Evolutionary conservation across 768 basidiomycete genomes (phyloP).

Genomic region (Erythrobasidium yunnanense): DNA sequence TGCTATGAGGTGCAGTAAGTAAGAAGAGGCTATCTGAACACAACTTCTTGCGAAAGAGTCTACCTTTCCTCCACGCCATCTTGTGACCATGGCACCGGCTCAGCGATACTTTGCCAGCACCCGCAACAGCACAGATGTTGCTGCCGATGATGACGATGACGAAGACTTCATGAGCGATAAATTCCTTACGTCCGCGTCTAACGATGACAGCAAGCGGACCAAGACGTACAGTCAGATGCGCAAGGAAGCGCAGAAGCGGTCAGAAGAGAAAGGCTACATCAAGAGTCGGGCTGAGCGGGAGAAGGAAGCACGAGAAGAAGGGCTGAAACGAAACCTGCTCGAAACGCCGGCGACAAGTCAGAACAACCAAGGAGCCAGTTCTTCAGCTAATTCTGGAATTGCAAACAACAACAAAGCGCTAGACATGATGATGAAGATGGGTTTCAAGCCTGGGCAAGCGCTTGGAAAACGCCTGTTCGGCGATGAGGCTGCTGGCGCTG

Average conservation of each 20-base stretch:
- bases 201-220: neutral
- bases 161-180: slow-evolving; percentile 30
- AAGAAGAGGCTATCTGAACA: too few relatives aligned
- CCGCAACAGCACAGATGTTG: slow-evolving; percentile 24
- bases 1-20: too few relatives aligned
- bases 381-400: neutral
- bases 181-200: slow-evolving; percentile 9
- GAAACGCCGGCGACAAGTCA: neutral
- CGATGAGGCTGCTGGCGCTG: neutral
- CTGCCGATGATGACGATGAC: slow-evolving; percentile 25
- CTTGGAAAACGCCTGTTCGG: slow-evolving; percentile 26
- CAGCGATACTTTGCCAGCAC: neutral
- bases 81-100: too few relatives aligned
- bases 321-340: slow-evolving; percentile 30
- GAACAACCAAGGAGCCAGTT: neutral
- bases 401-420: slow-evolving; percentile 2
- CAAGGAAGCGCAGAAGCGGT: slow-evolving; percentile 25
- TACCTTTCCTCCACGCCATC: neutral
- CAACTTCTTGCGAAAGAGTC: too few relatives aligned
- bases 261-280: slow-evolving; percentile 17
- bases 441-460: slow-evolving; percentile 37
- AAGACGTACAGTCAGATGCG: slow-evolving; percentile 31
- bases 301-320: slow-evolving; percentile 30
- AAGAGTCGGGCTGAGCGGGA: slow-evolving; percentile 30
- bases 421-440: slow-evolving; percentile 37